Evolutionary conservation across 2,329 filamentous ascomycete species (phyloP).

Genomic region (Pseudovirgaria hyperparasitica): DNA sequence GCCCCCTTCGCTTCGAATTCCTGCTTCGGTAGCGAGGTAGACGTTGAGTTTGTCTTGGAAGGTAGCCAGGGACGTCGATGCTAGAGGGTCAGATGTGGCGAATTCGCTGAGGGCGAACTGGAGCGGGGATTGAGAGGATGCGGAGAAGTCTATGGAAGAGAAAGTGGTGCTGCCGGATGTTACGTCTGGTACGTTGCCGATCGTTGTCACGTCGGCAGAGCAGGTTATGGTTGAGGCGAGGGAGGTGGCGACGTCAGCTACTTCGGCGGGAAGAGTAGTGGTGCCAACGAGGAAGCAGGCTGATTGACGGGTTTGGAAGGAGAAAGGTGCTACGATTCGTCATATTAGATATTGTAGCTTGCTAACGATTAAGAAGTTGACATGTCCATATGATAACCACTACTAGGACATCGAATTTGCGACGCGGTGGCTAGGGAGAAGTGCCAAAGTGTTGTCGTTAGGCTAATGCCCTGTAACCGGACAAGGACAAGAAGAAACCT

Average conservation of each 20-base stretch:
- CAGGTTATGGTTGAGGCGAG: slow-evolving; percentile 39
- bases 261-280: slow-evolving; percentile 38
- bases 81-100: slow-evolving; percentile 38
- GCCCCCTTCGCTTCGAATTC: slow-evolving; percentile 41
- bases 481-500: too few species aligned
- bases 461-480: too few species aligned
- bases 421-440: too few species aligned
- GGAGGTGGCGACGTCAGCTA: slow-evolving; percentile 28
- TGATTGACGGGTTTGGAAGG: slow-evolving; percentile 12
- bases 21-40: slow-evolving; percentile 48
- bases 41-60: slow-evolving; percentile 44
- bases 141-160: slow-evolving; percentile 44
- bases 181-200: slow-evolving; percentile 44
- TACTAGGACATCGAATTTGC: too few species aligned
- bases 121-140: slow-evolving; percentile 35
- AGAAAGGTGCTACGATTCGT: too few species aligned
- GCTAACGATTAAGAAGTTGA: too few species aligned
- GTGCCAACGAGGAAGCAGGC: slow-evolving; percentile 43
- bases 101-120: slow-evolving; percentile 43
- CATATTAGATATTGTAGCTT: too few species aligned
- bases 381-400: too few species aligned
- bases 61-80: slow-evolving; percentile 34
- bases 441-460: too few species aligned
- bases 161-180: slow-evolving; percentile 38
- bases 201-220: slow-evolving; percentile 32